A percentile compares a stretch with the other conserved stretches of the same genome.
These are phyloP conservation scores for Akanthomyces uredinophilus DNA, from an alignment of 2,329 filamentous ascomycete species.

Conservation along the genomic window DNA sequence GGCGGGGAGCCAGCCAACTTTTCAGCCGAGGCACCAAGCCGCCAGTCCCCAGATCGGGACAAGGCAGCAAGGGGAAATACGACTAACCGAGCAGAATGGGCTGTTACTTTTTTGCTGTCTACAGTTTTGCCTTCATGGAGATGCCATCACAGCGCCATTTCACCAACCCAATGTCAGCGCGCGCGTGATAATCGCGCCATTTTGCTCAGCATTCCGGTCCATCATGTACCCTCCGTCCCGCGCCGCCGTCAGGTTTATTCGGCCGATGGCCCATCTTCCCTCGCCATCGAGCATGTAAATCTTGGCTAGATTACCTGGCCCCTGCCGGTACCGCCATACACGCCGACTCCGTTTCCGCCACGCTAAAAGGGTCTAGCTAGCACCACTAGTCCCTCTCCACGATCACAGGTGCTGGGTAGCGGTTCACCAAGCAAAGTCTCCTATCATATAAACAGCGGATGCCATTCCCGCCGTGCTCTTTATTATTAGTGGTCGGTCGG, in stretches of 20 bases:
- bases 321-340: constrained; percentile 2
- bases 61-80: constrained; percentile 5
- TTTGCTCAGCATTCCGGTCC: neutral
- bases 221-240: neutral
- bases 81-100: constrained; percentile 4
- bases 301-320: neutral
- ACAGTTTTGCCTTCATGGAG: neutral
- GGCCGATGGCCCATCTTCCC: neutral
- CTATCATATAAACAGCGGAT: neutral
- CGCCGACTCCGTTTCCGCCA: constrained; percentile 9
- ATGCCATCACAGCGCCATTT: neutral
- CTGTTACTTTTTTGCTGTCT: neutral
- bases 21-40: constrained; percentile 6
- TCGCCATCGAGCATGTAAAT: too few relatives aligned
- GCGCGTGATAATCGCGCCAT: neutral
- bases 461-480: neutral
- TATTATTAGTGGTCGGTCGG: too few relatives aligned
- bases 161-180: neutral
- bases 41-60: neutral
- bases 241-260: neutral
- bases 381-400: neutral
- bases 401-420: neutral
- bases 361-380: neutral
- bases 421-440: neutral
- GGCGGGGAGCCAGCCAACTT: neutral